These are phyloP conservation scores for Cyclanthera cordifolia DNA, from an alignment of 306 rosid genomes.

Conservation along the genomic window DNA sequence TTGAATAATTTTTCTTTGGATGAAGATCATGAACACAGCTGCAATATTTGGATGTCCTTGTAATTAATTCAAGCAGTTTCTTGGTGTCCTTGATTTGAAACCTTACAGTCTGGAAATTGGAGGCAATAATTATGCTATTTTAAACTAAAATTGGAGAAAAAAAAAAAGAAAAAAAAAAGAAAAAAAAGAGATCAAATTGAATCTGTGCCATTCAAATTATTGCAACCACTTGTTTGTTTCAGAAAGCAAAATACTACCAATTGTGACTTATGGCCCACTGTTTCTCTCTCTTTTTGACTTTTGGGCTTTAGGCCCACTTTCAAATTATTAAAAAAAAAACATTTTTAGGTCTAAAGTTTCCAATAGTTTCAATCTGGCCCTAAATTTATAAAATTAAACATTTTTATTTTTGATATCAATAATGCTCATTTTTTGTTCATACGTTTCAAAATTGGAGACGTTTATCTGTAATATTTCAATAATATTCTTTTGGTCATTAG, in stretches of 20 bases:
- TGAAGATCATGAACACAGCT: background rate
- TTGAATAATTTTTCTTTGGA: background rate
- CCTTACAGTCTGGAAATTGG: conserved; percentile 1
- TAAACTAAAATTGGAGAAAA: background rate
- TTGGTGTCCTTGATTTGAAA: background rate
- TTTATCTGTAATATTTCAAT: no score
- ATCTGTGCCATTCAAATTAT: background rate
- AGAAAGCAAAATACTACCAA: background rate
- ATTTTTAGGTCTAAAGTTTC: no score
- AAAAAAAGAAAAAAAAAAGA: no score
- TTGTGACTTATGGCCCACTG: background rate
- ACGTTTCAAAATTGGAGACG: no score
- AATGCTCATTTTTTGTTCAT: no score
- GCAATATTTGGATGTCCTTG: background rate
- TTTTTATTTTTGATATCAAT: no score
- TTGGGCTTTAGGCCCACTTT: background rate
- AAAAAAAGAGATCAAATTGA: background rate
- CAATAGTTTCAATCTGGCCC: no score
- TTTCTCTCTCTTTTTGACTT: conserved; percentile 1
- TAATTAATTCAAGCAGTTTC: background rate
- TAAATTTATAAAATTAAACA: no score
- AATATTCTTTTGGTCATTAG: no score
- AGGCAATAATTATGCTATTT: background rate
- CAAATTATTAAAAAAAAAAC: background rate
- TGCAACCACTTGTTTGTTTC: background rate